A percentile compares a stretch with the other conserved stretches of the same genome.
Evolutionary conservation across 139 green algal species (phyloP).

Genomic region (Tetraselmis striata): DNA sequence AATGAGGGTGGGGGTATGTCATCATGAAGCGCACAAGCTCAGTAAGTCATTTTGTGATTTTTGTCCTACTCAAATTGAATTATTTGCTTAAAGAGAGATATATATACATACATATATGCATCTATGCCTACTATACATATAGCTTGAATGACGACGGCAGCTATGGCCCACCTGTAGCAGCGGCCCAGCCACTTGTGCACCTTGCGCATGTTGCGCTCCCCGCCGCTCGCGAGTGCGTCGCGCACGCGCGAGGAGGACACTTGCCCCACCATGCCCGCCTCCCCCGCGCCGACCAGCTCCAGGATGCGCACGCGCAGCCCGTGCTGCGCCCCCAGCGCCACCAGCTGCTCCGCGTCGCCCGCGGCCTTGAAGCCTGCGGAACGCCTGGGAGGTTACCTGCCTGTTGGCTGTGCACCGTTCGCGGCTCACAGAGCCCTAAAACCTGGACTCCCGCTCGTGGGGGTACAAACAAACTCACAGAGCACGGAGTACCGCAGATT

Average conservation of each 20-base stretch:
- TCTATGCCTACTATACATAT: not conserved
- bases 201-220: not conserved
- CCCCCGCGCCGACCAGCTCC: conserved; percentile 30
- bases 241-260: conserved; percentile 50
- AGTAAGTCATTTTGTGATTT: too few species aligned
- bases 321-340: conserved; percentile 37
- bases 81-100: too few species aligned
- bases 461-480: not conserved
- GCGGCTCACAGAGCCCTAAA: not conserved
- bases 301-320: conserved; percentile 48
- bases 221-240: not conserved
- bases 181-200: not conserved
- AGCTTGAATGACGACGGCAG: not conserved
- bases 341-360: conserved; percentile 52
- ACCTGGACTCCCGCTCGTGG: not conserved
- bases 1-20: too few species aligned
- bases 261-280: not conserved
- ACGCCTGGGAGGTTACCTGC: not conserved
- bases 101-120: not conserved
- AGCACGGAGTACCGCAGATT: not conserved
- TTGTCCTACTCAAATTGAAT: too few species aligned
- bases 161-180: not conserved
- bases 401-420: not conserved
- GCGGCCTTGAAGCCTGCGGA: conserved; percentile 61
- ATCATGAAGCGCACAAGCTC: too few species aligned